Base-by-base conservation (phyloP, 352 stramenopile species). In the Phytopythium oedochilum region DNA sequence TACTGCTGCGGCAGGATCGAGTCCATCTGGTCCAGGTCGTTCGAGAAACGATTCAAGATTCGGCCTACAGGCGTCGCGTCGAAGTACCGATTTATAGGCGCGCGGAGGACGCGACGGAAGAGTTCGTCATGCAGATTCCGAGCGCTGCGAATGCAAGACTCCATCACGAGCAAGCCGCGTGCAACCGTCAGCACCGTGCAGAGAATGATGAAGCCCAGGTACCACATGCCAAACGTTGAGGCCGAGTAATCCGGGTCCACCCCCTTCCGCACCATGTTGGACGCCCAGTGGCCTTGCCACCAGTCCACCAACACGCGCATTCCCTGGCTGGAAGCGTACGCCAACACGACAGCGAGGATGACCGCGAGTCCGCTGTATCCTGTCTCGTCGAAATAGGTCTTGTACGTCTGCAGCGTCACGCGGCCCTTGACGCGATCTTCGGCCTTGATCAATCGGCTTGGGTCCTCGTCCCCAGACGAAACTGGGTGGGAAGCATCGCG, bases 1-100 rank as follows among this genome's bases (percentile, higher is more conserved):
- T 69, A 81, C 54, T 78, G 71, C 22, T 74, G 64, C 12, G 68
- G 68, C 20, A 81, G 50, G 23, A 66, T 34, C 0, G 58, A 68
- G 63, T 83, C 73, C 32, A 83, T 64, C 55, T 83, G 75, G 46
- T 83, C 73, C n/a, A 83, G 49, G 45, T 86, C 75, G n/a, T 65
- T 72, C 14, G 69, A 81, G 51, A 83, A 85, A 9, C 74, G 59
- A 38, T 83, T 84, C 25, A 84, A 53, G 51, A 84, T 78, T 14
- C 63, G 61, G 10, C 72, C 74, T 18, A 88, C 51, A 1, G 76
- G 74, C 25, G 75, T 86, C 32, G 79, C 61, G 23, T 83, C 74
- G 26, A 85, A 86, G 47, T 78, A 85, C 17, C 25, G 55, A n/a
- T 60, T 80, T 18, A 86, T 48, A 10, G 71, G 68, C 4, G 75